Base-by-base conservation (phyloP, 208 protist species). In the Leishmania braziliensis region DNA sequence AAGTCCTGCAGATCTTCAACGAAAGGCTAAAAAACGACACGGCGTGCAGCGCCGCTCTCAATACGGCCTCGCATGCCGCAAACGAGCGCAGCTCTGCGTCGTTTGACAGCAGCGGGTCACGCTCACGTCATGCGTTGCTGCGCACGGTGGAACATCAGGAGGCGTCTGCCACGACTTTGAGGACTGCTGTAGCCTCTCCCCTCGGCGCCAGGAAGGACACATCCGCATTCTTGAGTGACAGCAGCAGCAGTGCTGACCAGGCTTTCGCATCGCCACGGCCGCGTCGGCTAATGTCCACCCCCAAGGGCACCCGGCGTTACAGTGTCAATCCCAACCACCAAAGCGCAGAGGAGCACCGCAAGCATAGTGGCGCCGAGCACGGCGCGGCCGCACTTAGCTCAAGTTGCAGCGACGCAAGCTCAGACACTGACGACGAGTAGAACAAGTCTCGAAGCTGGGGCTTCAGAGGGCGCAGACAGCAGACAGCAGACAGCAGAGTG, bases 331-430 rank as follows among this genome's bases (percentile, higher is more conserved):
- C 16, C 29, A 51, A 36, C 70, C 33, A 8, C 29, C 48, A 46
- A 6, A 2, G 33, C 16, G 5, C 18, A 46, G n/a, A 26, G 50
- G 29, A 43, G 50, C 71, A 29, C 29, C 51, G 33, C 14, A 5
- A 60, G 29, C 71, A 23, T 46, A n/a, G 71, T 29, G 39, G 65
- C 65, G 14, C 65, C 16, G 65, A 18, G 65, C 65, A 48, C 51
- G 50, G 18, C 16, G 20, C 26, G 14, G n/a, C 51, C 12, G 51
- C 33, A 43, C 71, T 43, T 3, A 76, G 71, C 71, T 76, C 71
- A 36, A 79, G 63, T 65, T 39, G 26, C 48, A 72, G 63, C 63
- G 76, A 72, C n/a, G 63, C 3, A 23, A 48, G 66, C 60, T 71
- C 63, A 68, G 60, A 70, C 12, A 18, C 43, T 23, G 75, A 71